Conservation (phyloP, 1,284 basidiomycete genomes). For the Megacollybia platyphylla region DNA sequence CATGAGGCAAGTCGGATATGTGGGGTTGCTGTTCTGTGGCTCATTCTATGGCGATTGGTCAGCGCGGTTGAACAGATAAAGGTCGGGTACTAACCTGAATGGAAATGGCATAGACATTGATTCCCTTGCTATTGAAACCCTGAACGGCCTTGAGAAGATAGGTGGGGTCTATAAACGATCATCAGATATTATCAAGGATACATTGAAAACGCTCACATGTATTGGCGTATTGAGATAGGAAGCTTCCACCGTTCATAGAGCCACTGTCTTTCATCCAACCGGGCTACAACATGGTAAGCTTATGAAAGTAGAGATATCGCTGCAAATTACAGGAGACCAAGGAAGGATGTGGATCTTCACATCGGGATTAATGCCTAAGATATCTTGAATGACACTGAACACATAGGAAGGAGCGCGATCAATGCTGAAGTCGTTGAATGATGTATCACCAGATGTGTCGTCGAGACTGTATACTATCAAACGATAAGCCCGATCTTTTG, state of each 20-base stretch:
- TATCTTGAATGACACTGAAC: constrained; percentile 37
- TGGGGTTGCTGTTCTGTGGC: constrained; percentile 37
- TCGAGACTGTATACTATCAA: constrained; percentile 34
- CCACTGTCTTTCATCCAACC: constrained; percentile 41
- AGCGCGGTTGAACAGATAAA: constrained; percentile 14
- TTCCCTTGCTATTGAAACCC: constrained; percentile 33
- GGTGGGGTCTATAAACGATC: constrained; percentile 25
- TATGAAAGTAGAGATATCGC: background rate
- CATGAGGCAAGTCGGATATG: constrained; percentile 36
- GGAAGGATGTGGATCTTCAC: constrained; percentile 31
- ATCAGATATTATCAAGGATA: background rate
- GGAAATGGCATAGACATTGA: constrained; percentile 34
- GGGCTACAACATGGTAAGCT: constrained; percentile 19
- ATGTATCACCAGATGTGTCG: constrained; percentile 32
- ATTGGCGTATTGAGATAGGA: constrained; percentile 20
- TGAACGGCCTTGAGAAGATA: constrained; percentile 43
- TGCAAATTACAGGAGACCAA: constrained; percentile 36
- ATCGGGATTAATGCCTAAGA: constrained; percentile 26
- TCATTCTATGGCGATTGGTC: constrained; percentile 20
- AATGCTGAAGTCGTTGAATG: constrained; percentile 32
- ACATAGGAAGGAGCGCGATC: constrained; percentile 33
- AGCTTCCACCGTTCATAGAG: constrained; percentile 34
- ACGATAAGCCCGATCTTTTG: background rate
- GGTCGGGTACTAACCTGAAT: constrained; percentile 18
- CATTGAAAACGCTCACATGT: constrained; percentile 16